phyloP scores from a whole-genome alignment of 2,329 filamentous ascomycete genomes.

The Fusarium sp. region DNA sequence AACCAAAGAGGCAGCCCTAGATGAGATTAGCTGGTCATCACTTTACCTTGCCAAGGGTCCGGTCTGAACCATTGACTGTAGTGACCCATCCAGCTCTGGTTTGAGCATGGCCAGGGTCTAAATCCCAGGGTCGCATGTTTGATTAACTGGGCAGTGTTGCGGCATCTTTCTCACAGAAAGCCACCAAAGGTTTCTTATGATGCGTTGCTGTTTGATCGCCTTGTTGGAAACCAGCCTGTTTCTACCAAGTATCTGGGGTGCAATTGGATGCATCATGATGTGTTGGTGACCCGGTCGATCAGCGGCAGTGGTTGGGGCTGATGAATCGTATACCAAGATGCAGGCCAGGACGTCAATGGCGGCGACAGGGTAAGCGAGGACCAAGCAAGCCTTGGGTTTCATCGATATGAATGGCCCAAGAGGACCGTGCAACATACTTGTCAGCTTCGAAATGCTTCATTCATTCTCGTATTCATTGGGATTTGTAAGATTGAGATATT shows the following conservation, averaged over 20 bases:
- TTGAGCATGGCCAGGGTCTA: constrained; percentile 36
- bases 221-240: constrained; percentile 20
- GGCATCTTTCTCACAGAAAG: constrained; percentile 5
- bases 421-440: constrained; percentile 10
- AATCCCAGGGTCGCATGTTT: constrained; percentile 25
- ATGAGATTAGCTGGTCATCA: constrained; percentile 30
- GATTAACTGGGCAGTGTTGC: constrained; percentile 15
- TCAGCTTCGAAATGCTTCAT: not conserved
- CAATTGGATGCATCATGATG: constrained; percentile 13
- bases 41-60: constrained; percentile 12
- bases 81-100: constrained; percentile 37
- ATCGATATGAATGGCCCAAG: constrained; percentile 12
- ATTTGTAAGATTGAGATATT: not conserved
- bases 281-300: constrained; percentile 15
- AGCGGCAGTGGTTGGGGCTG: constrained; percentile 10
- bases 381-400: constrained; percentile 21
- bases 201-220: constrained; percentile 9
- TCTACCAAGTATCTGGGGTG: constrained; percentile 14
- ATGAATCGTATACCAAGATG: constrained; percentile 8
- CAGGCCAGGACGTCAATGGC: constrained; percentile 7
- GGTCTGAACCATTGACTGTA: constrained; percentile 20
- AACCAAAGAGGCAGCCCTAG: not conserved
- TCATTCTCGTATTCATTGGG: not conserved
- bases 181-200: not conserved
- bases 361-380: constrained; percentile 14